Base-by-base conservation (phyloP, 2,329 filamentous ascomycete species). In the Tolypocladium paradoxum region DNA sequence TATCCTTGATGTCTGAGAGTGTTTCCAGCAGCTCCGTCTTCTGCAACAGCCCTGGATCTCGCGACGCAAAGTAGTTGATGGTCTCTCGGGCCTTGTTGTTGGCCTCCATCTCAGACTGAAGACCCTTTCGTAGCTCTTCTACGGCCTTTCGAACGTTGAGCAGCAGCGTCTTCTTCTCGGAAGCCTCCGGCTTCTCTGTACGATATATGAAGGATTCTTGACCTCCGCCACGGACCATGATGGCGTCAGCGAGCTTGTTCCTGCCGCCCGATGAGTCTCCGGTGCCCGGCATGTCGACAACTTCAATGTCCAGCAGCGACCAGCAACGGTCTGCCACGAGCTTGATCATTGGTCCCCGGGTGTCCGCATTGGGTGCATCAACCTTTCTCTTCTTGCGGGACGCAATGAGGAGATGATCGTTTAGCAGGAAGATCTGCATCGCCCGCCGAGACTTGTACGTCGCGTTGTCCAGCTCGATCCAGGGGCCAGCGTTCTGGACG, bases 391-490 rank as follows among this genome's bases (percentile, higher is more conserved):
- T 96, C 74, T 96, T 96, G 60, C 88, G 84, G 27, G 88, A 90
- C 4, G 93, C 93, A 49, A 99, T 81, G 24, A 99, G 79, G 2
- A 99, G 75, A 68, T 99, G 91, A 64, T 99, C 93, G 65, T 97
- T 99, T 3, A 99, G 77, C 54, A 99, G 71, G 55, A 97, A 91
- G 55, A 99, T 83, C 65, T 95, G 89, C 68, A 97, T 91, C 31
- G 90, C 85, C 43, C 93, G 79, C 58, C 88, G 79, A 4, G 92
- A 89, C 70, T 96, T 96, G 84, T 95, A 97, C 0, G 93, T 99
- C 12, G 93, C 93, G 58, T 93, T 95, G 70, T 99, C 95, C 56
- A 99, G 76, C 72, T 99, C 92, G 55, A 97, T 88, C 93, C 93
- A 99, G 48, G 87, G 82, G 1, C 89, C 87, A 4, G 90, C 95